Evolutionary conservation across 768 basidiomycete genomes (phyloP), one percentile per base, ranked within the genome.

Genomic region (Ramaria sp.): DNA sequence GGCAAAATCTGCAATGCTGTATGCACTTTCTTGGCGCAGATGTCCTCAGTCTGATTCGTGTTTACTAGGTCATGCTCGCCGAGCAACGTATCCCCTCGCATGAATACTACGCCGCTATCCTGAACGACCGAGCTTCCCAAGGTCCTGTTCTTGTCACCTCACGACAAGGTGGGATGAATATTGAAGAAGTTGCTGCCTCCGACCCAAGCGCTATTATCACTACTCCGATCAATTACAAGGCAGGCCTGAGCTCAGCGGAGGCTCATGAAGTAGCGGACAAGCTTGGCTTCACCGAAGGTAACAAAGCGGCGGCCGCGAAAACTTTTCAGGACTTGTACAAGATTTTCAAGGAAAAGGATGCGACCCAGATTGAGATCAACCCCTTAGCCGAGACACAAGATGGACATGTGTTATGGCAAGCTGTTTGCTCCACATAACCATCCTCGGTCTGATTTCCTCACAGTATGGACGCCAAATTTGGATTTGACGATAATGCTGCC

Each of bases 401-500:
- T 64, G 96, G 96, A 7, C 79, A 79, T 59, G 94, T 99, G 52
- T 83, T 98, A 51, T 98, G 95, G 92, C 91, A 64, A 62, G 81
- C 72, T 4, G 42, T 9, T 7, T 31, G 24, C 15, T 11, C 17
- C 24, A 17, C 48, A 22, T 49, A 24, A 10, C 24, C 9, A 30
- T 13, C 24, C n/a, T 27, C 22, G 3, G 2, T 15, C 24, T 49
- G 15, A 49, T 9, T 49, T 49, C n/a, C 9, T n/a, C 24, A 12
- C 62, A 95, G 94, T 76, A 98, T 99, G 96, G 96, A 99, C 70
- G 96, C 96, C 69, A 99, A 99, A 72, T 91, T 98, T 60, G 92
- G 93, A n/a, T 99, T 99, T 65, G 96, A 99, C 65, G 96, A 99
- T 69, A 98, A 99, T 67, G 96, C 96, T 38, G 92, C 93, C 67